These are phyloP conservation scores for Lichtheimia corymbifera DNA, from an alignment of 371 early-diverging fungal species.

Conservation along the genomic window DNA sequence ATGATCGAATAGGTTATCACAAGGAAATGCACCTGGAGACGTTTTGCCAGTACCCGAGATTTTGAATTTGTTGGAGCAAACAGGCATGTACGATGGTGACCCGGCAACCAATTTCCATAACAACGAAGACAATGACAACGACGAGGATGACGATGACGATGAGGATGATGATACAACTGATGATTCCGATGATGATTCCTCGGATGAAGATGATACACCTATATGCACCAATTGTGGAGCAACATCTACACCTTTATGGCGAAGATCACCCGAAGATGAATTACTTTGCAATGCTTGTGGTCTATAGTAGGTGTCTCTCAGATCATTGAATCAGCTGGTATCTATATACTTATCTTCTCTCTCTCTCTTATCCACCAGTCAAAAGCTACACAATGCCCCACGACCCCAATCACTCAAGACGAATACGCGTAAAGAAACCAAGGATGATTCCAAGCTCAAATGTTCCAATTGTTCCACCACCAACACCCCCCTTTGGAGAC, in stretches of 20 bases:
- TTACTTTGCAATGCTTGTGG: constrained; percentile 93
- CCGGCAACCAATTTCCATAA: background rate
- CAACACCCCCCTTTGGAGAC: constrained; percentile 95
- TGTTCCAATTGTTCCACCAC: constrained; percentile 91
- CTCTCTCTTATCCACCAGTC: constrained; percentile 8
- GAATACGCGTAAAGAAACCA: constrained; percentile 17
- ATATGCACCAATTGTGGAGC: constrained; percentile 83
- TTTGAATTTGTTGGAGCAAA: constrained; percentile 13
- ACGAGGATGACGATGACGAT: constrained; percentile 6
- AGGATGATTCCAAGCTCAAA: constrained; percentile 36
- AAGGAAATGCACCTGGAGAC: constrained; percentile 5
- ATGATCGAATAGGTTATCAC: background rate
- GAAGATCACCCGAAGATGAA: constrained; percentile 77
- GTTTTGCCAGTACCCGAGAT: constrained; percentile 12
- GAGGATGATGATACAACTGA: constrained; percentile 10
- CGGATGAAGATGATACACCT: constrained; percentile 17
- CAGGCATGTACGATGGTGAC: constrained; percentile 21
- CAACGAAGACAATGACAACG: constrained; percentile 1
- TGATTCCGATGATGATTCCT: constrained; percentile 8
- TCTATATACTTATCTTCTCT: background rate
- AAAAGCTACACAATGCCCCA: constrained; percentile 72
- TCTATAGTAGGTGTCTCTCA: constrained; percentile 55
- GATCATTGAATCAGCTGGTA: background rate
- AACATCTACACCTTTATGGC: constrained; percentile 90
- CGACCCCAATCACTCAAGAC: constrained; percentile 49